Conservation (phyloP, 176 grass and related monocot genomes). For the Lolium multiflorum region DNA sequence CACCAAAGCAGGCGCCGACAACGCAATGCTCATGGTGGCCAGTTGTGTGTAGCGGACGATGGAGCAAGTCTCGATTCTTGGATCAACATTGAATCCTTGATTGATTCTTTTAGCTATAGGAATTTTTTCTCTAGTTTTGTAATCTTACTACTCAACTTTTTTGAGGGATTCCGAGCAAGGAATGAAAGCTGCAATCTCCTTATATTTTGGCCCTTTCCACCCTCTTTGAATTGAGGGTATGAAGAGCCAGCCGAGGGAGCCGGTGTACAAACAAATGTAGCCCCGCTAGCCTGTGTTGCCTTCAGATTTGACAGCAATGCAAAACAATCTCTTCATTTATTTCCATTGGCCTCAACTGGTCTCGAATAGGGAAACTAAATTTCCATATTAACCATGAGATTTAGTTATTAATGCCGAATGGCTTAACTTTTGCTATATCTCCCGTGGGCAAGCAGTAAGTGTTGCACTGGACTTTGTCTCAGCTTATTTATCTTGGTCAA, state of each 20-base stretch:
- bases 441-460: conserved; percentile 36
- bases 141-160: conserved; percentile 27
- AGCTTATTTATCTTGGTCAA: conserved; percentile 39
- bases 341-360: neutral
- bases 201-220: conserved; percentile 19
- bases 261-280: conserved; percentile 47
- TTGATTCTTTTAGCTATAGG: conserved; percentile 58
- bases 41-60: conserved; percentile 47
- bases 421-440: conserved; percentile 38
- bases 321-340: conserved; percentile 15
- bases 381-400: neutral
- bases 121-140: conserved; percentile 24
- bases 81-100: conserved; percentile 58
- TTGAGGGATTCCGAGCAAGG: conserved; percentile 43
- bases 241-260: conserved; percentile 18
- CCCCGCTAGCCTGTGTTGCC: conserved; percentile 21
- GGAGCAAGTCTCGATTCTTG: conserved; percentile 31
- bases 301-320: conserved; percentile 48
- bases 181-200: conserved; percentile 37
- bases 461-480: conserved; percentile 26
- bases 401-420: neutral
- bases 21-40: conserved; percentile 41
- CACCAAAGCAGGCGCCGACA: conserved; percentile 40
- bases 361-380: neutral
- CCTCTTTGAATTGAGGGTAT: conserved; percentile 44